Evolutionary conservation across 192 early-diverging fungal genomes (phyloP).

Genomic region (Diversispora epigaea): DNA sequence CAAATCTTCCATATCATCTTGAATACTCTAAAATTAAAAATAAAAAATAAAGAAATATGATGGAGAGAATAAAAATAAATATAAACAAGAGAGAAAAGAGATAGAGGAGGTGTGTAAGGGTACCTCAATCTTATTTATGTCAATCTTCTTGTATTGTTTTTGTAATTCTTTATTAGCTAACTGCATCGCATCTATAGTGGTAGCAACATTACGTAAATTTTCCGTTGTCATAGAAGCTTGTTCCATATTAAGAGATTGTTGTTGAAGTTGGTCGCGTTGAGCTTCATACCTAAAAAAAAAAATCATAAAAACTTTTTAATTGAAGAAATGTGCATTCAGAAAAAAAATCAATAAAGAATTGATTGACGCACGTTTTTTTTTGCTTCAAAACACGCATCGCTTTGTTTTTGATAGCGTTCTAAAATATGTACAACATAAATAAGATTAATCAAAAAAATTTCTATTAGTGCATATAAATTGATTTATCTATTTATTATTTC

Average conservation of each 20-base stretch:
- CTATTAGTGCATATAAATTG: background rate
- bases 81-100: background rate
- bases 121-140: slow-evolving; percentile 94
- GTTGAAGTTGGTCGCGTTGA: slow-evolving; percentile 91
- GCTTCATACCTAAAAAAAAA: slow-evolving; percentile 71
- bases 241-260: slow-evolving; percentile 99
- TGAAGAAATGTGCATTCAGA: background rate
- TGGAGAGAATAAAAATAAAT: background rate
- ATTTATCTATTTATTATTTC: background rate
- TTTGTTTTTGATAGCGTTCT: slow-evolving; percentile 90
- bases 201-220: slow-evolving; percentile 95
- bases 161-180: slow-evolving; percentile 92
- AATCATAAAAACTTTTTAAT: background rate
- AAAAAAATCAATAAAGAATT: background rate
- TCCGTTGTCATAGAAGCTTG: slow-evolving; percentile 90
- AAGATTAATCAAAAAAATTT: background rate
- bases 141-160: slow-evolving; percentile 92
- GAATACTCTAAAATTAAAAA: slow-evolving; percentile 64
- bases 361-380: slow-evolving; percentile 71
- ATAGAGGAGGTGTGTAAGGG: background rate
- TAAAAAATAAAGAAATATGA: too few species aligned
- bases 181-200: slow-evolving; percentile 97
- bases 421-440: background rate
- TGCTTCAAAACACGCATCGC: slow-evolving; percentile 91
- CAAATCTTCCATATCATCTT: slow-evolving; percentile 98